phyloP scores from a whole-genome alignment of 371 early-diverging fungal species.

The Circinella umbellata region DNA sequence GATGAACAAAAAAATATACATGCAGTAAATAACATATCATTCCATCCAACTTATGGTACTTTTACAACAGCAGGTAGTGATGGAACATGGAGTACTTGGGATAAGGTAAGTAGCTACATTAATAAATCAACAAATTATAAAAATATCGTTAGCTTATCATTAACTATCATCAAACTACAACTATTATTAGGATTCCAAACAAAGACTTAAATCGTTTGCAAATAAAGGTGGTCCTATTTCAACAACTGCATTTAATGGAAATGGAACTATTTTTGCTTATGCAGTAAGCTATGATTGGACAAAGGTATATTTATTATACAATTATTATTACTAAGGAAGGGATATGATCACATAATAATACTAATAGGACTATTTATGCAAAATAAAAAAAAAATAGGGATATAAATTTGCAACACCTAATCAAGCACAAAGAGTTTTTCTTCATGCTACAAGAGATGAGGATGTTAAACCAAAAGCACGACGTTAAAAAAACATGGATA shows the following conservation, averaged over 20 bases:
- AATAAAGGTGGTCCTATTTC: slow-evolving; percentile 73
- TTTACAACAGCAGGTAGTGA: slow-evolving; percentile 93
- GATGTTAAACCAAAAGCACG: slow-evolving; percentile 65
- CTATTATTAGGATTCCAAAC: slow-evolving; percentile 56
- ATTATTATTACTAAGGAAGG: not conserved
- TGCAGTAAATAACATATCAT: slow-evolving; percentile 81
- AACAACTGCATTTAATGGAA: slow-evolving; percentile 81
- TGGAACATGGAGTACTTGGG: slow-evolving; percentile 91
- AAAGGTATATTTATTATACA: slow-evolving; percentile 59
- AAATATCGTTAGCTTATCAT: too few relatives aligned
- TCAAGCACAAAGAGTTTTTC: slow-evolving; percentile 54
- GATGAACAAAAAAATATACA: slow-evolving; percentile 74
- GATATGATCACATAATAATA: not conserved
- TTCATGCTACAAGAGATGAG: slow-evolving; percentile 69
- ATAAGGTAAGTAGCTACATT: slow-evolving; percentile 64
- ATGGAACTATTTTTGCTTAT: slow-evolving; percentile 92
- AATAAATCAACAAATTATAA: too few relatives aligned
- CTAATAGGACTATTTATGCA: not conserved
- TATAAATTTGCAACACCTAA: slow-evolving; percentile 40
- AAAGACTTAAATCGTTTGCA: slow-evolving; percentile 71
- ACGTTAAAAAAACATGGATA: not conserved
- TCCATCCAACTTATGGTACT: slow-evolving; percentile 90
- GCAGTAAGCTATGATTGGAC: slow-evolving; percentile 97
- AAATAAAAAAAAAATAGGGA: slow-evolving; percentile 25
- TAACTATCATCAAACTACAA: too few relatives aligned